These are phyloP conservation scores for Verbascum thapsus DNA, from an alignment of 257 asterid species.

Conservation along the genomic window DNA sequence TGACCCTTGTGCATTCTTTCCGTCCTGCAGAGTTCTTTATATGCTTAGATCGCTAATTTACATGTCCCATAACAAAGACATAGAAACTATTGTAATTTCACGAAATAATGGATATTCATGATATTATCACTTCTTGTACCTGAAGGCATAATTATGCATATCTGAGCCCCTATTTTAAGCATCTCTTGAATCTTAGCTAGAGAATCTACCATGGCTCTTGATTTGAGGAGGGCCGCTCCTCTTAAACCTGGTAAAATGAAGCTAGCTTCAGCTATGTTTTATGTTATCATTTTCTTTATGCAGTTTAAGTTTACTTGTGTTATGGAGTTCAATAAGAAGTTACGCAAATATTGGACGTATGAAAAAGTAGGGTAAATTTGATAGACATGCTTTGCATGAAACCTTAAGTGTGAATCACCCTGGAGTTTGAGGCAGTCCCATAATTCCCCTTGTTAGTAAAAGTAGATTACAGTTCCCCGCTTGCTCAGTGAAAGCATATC, in stretches of 20 bases:
- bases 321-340: neutral
- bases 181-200: constrained; percentile 40
- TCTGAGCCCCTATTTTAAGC: constrained; percentile 48
- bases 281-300: neutral
- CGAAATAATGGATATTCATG: constrained; percentile 10
- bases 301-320: neutral
- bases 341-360: neutral
- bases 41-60: constrained; percentile 7
- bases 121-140: constrained; percentile 31
- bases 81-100: constrained; percentile 1
- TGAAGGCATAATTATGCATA: constrained; percentile 59
- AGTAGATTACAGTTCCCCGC: too few relatives aligned
- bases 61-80: neutral
- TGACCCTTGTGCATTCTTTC: constrained; percentile 47
- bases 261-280: neutral
- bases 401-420: too few relatives aligned
- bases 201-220: constrained; percentile 50
- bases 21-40: constrained; percentile 43
- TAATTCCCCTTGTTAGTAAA: too few relatives aligned
- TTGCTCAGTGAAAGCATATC: too few relatives aligned
- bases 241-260: constrained; percentile 46
- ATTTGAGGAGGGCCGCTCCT: constrained; percentile 59
- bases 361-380: too few relatives aligned
- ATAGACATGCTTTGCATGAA: too few relatives aligned
- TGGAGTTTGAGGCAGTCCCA: too few relatives aligned